These are phyloP conservation scores for Hyphodiscus hymeniophilus DNA, from an alignment of 495 filamentous ascomycete genomes.

Conservation along the genomic window DNA sequence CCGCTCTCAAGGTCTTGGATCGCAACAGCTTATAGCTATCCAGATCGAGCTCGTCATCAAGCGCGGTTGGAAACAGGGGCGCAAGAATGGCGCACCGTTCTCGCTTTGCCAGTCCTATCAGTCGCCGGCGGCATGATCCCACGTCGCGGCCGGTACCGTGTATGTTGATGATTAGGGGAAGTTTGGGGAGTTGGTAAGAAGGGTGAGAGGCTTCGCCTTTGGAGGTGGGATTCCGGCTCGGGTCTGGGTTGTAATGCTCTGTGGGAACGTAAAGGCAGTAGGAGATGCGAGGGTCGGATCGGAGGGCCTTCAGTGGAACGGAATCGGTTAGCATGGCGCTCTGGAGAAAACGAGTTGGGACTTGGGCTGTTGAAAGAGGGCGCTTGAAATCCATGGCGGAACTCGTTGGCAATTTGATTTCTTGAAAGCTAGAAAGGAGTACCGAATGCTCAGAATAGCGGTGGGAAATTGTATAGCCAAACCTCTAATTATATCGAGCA, in stretches of 20 bases:
- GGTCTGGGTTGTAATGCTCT: constrained; percentile 11
- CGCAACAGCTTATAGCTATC: constrained; percentile 21
- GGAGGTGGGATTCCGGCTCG: not conserved
- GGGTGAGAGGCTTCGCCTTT: not conserved
- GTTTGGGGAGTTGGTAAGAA: constrained; percentile 10
- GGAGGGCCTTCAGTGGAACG: constrained; percentile 16
- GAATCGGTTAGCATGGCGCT: constrained; percentile 18
- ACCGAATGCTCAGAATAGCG: not conserved
- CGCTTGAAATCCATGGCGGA: no score
- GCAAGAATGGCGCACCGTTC: constrained; percentile 17
- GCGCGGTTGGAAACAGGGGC: constrained; percentile 22
- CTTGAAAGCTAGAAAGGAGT: not conserved
- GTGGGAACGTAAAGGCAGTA: constrained; percentile 23
- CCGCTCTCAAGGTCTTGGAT: constrained; percentile 18
- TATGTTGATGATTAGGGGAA: constrained; percentile 21
- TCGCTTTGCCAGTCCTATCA: constrained; percentile 20
- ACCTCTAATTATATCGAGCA: no score
- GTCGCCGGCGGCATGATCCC: constrained; percentile 9
- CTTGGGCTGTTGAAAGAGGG: constrained; percentile 9
- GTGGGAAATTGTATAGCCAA: no score
- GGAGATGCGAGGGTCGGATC: constrained; percentile 21
- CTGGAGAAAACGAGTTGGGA: constrained; percentile 18
- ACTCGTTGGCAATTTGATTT: not conserved
- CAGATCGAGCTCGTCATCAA: constrained; percentile 21
- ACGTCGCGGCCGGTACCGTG: constrained; percentile 21